Base-by-base conservation (phyloP, 1,139 yeast genomes). In the Suhomyces maxii region DNA sequence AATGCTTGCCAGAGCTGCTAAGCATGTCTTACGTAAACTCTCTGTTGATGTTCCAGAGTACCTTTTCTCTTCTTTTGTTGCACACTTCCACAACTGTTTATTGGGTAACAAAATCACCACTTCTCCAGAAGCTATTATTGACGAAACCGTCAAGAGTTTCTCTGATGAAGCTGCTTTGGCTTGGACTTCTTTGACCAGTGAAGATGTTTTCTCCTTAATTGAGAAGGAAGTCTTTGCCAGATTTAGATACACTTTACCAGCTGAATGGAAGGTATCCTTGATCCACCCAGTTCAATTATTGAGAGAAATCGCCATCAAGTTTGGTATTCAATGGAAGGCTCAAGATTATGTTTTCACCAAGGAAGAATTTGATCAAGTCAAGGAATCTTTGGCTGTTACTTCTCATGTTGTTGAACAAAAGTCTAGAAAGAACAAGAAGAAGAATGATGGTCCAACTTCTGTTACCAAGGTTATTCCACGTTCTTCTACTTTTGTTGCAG, bases 291-390 rank as follows among this genome's bases (percentile, higher is more conserved):
- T 69, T 28, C 78, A 79, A 48, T 63, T 89, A 45, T 73, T 89
- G 61, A 82, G 93, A 69, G 89, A 85, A 53, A 75, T 90, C 51
- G 84, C 96, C 12, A 60, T 75, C 46, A 86, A 87, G 67, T 81
- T 84, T 55, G 99, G 99, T 68, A 80, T 93, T 48, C 99, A 93
- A 71, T 86, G 96, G 89, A 70, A 73, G 54, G 65, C 80, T n/a
- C 75, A 70, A 51, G 65, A 71, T 14, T 84, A 80, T 61, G 69
- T 65, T 11, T 82, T 82, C 61, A 73, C 80, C 36, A 61, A 63
- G 44, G 80, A 73, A 42, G 68, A 68, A 26, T 74, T 78, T 50
- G 81, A 76, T 40, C 57, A 58, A 7, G 69, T 63, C 36, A 54
- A 57, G 37, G 54, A 52, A 7, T 43, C 51, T 38, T 47, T 61